Evolutionary conservation across 345 rosid species (phyloP).

Genomic region (Boechera retrofracta): DNA sequence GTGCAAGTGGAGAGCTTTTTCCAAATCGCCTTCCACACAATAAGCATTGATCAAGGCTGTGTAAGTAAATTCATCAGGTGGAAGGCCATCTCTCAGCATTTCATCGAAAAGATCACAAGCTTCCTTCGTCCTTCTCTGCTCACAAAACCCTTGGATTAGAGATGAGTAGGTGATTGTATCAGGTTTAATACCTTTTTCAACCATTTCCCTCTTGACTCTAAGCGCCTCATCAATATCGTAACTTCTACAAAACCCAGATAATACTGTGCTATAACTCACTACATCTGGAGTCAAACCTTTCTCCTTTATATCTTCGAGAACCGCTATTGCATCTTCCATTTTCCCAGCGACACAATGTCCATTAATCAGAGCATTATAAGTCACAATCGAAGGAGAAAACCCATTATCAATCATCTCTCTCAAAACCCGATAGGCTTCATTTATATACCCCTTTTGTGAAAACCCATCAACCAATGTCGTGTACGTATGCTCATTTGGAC

Average conservation of each 20-base stretch:
- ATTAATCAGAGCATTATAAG: slow-evolving; percentile 78
- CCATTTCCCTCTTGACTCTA: slow-evolving; percentile 65
- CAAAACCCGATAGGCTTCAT: slow-evolving; percentile 65
- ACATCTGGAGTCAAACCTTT: slow-evolving; percentile 75
- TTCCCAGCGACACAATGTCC: slow-evolving; percentile 74
- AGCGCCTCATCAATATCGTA: slow-evolving; percentile 70
- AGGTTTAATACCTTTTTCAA: slow-evolving; percentile 60
- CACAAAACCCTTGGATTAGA: slow-evolving; percentile 78
- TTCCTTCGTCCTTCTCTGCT: slow-evolving; percentile 66
- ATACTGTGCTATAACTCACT: slow-evolving; percentile 80
- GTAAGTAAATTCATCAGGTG: slow-evolving; percentile 76
- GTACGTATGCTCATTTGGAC: slow-evolving; percentile 76
- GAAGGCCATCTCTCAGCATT: slow-evolving; percentile 59
- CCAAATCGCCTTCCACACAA: slow-evolving; percentile 71
- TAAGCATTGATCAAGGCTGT: slow-evolving; percentile 76
- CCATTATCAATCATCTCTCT: slow-evolving; percentile 68
- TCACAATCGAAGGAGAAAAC: slow-evolving; percentile 76
- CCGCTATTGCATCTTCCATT: slow-evolving; percentile 63
- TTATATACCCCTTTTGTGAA: slow-evolving; percentile 66
- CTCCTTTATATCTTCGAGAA: slow-evolving; percentile 60
- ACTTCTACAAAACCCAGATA: slow-evolving; percentile 70
- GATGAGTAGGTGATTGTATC: slow-evolving; percentile 78
- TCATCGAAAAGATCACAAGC: slow-evolving; percentile 76
- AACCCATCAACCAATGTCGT: slow-evolving; percentile 88
- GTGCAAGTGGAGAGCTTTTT: slow-evolving; percentile 65